These are phyloP conservation scores for Pleurozium schreberi DNA, from an alignment of 225 moss, liverwort and hornwort genomes.

Conservation along the genomic window DNA sequence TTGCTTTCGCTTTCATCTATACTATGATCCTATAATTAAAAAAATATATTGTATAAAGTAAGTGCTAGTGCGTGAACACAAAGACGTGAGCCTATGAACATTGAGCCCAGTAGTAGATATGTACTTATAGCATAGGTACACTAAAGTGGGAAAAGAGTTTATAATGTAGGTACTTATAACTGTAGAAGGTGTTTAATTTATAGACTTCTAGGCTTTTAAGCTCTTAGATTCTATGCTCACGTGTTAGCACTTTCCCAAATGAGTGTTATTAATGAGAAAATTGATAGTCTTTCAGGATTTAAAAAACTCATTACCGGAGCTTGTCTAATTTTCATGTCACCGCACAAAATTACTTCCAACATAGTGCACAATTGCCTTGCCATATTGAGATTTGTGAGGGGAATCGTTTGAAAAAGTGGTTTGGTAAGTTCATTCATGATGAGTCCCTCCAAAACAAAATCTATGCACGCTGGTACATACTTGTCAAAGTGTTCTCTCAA, in stretches of 20 bases:
- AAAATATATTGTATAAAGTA: not conserved
- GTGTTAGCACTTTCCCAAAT: too few species aligned
- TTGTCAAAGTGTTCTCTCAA: conserved; percentile 54
- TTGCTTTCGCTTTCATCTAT: not conserved
- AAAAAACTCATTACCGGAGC: not conserved
- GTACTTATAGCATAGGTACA: too few species aligned
- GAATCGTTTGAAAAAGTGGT: conserved; percentile 73
- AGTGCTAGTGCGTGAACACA: too few species aligned
- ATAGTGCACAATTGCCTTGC: conserved; percentile 60
- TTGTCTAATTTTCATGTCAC: conserved; percentile 25
- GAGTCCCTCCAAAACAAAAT: conserved; percentile 66
- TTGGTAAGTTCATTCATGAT: conserved; percentile 56
- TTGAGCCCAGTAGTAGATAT: too few species aligned
- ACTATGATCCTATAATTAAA: not conserved
- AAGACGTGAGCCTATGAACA: too few species aligned
- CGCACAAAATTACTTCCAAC: conserved; percentile 62
- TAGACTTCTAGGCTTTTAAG: too few species aligned
- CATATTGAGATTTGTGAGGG: conserved; percentile 75
- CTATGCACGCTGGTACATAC: conserved; percentile 55
- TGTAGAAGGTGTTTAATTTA: too few species aligned
- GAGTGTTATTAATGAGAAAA: not conserved
- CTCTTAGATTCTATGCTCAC: too few species aligned
- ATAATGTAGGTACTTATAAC: too few species aligned
- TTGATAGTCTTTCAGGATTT: not conserved
- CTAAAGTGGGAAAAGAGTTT: too few species aligned